Evolutionary conservation across 2,329 filamentous ascomycete genomes (phyloP).

Genomic region (Cyanodermella asteris): DNA sequence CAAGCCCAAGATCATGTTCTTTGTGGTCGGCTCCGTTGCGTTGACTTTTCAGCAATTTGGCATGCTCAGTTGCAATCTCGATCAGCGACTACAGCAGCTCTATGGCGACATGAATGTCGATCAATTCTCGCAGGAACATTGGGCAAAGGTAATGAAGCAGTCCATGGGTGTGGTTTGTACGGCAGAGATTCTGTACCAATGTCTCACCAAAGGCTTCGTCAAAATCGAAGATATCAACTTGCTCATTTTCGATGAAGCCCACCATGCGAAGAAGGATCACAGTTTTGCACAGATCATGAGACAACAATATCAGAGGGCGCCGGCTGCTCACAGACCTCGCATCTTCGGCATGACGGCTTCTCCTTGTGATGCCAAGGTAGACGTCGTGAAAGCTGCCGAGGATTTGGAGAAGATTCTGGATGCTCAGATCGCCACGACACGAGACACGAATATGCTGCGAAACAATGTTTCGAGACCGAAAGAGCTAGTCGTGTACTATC

Average conservation of each 20-base stretch:
- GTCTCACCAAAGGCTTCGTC: constrained; percentile 58
- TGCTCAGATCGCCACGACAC: constrained; percentile 61
- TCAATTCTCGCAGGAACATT: constrained; percentile 37
- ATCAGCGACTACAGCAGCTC: constrained; percentile 50
- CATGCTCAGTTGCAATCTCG: constrained; percentile 61
- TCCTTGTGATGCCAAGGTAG: constrained; percentile 62
- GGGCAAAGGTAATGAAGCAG: constrained; percentile 33
- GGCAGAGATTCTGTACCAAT: constrained; percentile 62
- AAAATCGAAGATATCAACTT: constrained; percentile 68
- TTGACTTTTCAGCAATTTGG: constrained; percentile 76
- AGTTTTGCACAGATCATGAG: no score
- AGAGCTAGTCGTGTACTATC: constrained; percentile 35
- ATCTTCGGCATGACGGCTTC: constrained; percentile 96
- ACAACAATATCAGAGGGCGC: no score
- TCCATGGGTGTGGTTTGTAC: constrained; percentile 85
- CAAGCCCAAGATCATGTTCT: constrained; percentile 53
- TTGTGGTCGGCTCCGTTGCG: constrained; percentile 72
- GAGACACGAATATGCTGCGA: constrained; percentile 35
- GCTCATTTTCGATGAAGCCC: constrained; percentile 85
- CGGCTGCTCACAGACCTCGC: no score
- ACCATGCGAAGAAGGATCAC: constrained; percentile 88
- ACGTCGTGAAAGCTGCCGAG: constrained; percentile 46
- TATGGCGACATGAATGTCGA: constrained; percentile 47
- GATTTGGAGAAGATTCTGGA: constrained; percentile 60
- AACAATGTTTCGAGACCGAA: constrained; percentile 36